Percentiles rank a stretch among this genome's conserved stretches.
Conservation (phyloP, 768 basidiomycete species). For the Sarcomyxa edulis region DNA sequence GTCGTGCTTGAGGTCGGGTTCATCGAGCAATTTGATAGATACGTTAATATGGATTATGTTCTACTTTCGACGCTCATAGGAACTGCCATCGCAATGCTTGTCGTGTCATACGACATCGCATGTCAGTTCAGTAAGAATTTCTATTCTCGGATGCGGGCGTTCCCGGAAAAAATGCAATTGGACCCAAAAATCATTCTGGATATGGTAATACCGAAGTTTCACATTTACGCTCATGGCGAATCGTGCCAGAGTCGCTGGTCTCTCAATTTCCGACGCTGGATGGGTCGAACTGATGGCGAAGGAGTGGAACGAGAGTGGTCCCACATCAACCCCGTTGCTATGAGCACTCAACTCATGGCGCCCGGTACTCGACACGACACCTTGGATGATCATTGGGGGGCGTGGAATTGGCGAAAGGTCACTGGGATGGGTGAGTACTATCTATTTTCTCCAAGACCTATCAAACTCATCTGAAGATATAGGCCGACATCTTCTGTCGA, state of each 20-base stretch:
- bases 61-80: slow-evolving; percentile 9
- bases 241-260: slow-evolving; percentile 10
- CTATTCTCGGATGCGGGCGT: neutral
- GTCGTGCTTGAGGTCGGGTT: neutral
- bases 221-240: slow-evolving; percentile 10
- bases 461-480: neutral
- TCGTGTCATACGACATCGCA: slow-evolving; percentile 24
- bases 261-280: slow-evolving; percentile 11
- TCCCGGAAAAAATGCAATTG: slow-evolving; percentile 4
- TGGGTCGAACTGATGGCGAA: slow-evolving; percentile 26
- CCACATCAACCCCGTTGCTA: slow-evolving; percentile 19
- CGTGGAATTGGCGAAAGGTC: slow-evolving; percentile 18
- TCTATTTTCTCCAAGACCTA: neutral
- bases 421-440: slow-evolving; percentile 4
- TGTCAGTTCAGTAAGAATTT: slow-evolving; percentile 16
- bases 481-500: slow-evolving; percentile 1
- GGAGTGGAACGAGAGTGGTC: slow-evolving; percentile 16
- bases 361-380: slow-evolving; percentile 13
- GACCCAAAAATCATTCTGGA: neutral
- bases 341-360: slow-evolving; percentile 27
- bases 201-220: slow-evolving; percentile 10
- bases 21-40: slow-evolving; percentile 10
- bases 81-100: slow-evolving; percentile 4
- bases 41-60: slow-evolving; percentile 25
- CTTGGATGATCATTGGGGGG: slow-evolving; percentile 22